Evolutionary conservation across 768 basidiomycete species (phyloP).

Genomic region (Kwoniella europaea): DNA sequence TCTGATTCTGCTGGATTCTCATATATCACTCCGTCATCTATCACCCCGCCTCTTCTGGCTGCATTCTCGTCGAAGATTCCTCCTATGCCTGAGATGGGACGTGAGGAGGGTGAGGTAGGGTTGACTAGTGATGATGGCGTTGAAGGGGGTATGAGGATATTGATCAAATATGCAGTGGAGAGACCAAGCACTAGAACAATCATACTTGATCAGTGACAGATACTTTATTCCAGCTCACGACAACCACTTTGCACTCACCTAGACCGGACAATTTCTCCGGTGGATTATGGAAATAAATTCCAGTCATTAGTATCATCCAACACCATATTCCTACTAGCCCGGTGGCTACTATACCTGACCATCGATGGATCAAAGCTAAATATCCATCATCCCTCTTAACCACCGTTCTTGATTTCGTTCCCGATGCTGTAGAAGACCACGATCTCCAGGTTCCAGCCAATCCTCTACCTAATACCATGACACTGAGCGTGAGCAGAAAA

Average conservation of each 20-base stretch:
- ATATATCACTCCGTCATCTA: slow-evolving; percentile 37
- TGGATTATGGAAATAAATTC: slow-evolving; percentile 88
- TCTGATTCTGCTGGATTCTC: slow-evolving; percentile 17
- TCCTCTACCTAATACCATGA: slow-evolving; percentile 79
- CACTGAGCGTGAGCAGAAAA: slow-evolving; percentile 81
- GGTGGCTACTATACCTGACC: slow-evolving; percentile 24
- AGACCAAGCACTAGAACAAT: slow-evolving; percentile 33
- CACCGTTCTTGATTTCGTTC: background rate
- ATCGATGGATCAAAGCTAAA: slow-evolving; percentile 19
- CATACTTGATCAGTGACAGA: too few relatives aligned
- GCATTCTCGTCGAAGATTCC: slow-evolving; percentile 39
- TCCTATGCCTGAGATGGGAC: background rate
- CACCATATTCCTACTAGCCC: slow-evolving; percentile 67
- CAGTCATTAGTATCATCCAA: slow-evolving; percentile 77
- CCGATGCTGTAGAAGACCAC: slow-evolving; percentile 13
- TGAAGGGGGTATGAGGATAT: slow-evolving; percentile 19
- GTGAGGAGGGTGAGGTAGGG: slow-evolving; percentile 3
- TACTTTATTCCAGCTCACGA: too few relatives aligned
- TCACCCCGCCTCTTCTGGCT: slow-evolving; percentile 39
- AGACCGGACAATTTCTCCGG: slow-evolving; percentile 85
- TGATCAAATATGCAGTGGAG: slow-evolving; percentile 20
- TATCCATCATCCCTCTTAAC: slow-evolving; percentile 1
- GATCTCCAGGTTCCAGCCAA: slow-evolving; percentile 60
- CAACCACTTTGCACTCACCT: slow-evolving; percentile 61
- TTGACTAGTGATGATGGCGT: slow-evolving; percentile 13